A percentile compares a stretch with the other conserved stretches of the same genome.
phyloP scores from a whole-genome alignment of 352 stramenopile genomes.

The Phytophthora fragariaefolia region DNA sequence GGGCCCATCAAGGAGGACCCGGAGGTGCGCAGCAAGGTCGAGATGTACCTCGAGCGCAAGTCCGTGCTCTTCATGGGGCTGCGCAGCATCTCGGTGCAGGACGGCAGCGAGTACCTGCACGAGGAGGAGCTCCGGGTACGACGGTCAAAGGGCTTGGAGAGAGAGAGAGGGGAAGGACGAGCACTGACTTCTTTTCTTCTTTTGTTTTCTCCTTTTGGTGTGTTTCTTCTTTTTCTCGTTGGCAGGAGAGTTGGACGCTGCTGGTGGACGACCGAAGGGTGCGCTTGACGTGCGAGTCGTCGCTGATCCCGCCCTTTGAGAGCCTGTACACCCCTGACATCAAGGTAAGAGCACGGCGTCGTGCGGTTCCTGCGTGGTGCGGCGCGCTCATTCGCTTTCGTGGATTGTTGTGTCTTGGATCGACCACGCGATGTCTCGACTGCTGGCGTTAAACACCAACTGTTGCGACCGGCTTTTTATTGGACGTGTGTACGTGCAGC shows the following conservation, averaged over 20 bases:
- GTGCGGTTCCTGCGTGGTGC: not conserved
- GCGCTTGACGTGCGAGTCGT: conserved; percentile 82
- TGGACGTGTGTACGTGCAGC: conserved; percentile 30
- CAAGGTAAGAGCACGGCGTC: conserved; percentile 38
- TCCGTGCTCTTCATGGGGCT: conserved; percentile 84
- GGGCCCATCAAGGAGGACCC: conserved; percentile 86
- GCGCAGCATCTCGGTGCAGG: conserved; percentile 58
- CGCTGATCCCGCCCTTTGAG: conserved; percentile 79
- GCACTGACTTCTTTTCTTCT: not conserved
- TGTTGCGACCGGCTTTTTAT: conserved; percentile 1
- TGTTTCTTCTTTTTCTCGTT: too few species aligned
- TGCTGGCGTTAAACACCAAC: not conserved
- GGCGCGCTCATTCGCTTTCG: conserved; percentile 12
- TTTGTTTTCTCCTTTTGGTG: conserved; percentile 12
- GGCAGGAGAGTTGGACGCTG: conserved; percentile 88
- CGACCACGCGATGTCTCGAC: conserved; percentile 8
- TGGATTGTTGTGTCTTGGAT: conserved; percentile 17
- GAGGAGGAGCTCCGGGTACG: conserved; percentile 68
- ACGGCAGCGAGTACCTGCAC: conserved; percentile 64
- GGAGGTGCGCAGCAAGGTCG: conserved; percentile 86
- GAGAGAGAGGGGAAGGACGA: conserved; percentile 3
- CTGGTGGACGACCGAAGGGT: conserved; percentile 82
- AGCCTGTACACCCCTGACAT: conserved; percentile 77
- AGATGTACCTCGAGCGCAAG: conserved; percentile 82
- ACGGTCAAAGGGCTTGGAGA: conserved; percentile 1